Percentiles rank a stretch among this genome's conserved stretches.
Conservation (phyloP, 148 eudicot species). For the Talinum fruticosum region DNA sequence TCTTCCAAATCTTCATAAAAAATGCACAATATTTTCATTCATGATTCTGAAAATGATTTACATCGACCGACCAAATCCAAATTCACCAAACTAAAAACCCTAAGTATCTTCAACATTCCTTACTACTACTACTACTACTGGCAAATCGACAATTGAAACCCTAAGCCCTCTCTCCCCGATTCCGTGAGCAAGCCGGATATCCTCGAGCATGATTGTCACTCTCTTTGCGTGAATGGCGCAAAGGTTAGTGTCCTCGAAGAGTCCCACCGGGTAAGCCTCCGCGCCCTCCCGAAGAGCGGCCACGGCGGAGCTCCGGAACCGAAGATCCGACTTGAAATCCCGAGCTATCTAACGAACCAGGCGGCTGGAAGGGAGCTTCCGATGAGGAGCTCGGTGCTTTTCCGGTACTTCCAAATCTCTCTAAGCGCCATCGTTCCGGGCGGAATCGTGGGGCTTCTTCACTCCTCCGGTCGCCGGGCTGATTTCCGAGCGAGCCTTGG, state of each 20-base stretch:
- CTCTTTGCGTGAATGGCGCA: conserved; percentile 8
- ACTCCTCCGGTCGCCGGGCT: conserved; percentile 30
- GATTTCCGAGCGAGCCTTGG: conserved; percentile 29
- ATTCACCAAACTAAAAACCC: too few species aligned
- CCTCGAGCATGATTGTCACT: conserved; percentile 19
- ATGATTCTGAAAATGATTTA: too few species aligned
- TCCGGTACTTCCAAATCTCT: conserved; percentile 26
- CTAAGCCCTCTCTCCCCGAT: conserved; percentile 30
- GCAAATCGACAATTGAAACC: too few species aligned
- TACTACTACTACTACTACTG: too few species aligned
- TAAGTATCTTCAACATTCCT: too few species aligned
- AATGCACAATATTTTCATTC: too few species aligned
- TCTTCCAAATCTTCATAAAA: too few species aligned
- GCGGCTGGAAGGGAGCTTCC: background rate
- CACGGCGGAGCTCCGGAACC: conserved; percentile 7
- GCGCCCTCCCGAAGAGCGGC: conserved; percentile 20
- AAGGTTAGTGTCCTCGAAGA: conserved; percentile 24
- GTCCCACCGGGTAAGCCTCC: conserved; percentile 23
- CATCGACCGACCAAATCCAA: too few species aligned
- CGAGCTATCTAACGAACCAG: background rate
- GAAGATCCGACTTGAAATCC: conserved; percentile 9
- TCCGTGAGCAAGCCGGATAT: conserved; percentile 28
- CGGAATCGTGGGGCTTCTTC: conserved; percentile 32
- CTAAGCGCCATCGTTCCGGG: conserved; percentile 29
- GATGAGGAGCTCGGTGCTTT: conserved; percentile 4